phyloP scores from a whole-genome alignment of 352 stramenopile species.

The Pythium sp. region DNA sequence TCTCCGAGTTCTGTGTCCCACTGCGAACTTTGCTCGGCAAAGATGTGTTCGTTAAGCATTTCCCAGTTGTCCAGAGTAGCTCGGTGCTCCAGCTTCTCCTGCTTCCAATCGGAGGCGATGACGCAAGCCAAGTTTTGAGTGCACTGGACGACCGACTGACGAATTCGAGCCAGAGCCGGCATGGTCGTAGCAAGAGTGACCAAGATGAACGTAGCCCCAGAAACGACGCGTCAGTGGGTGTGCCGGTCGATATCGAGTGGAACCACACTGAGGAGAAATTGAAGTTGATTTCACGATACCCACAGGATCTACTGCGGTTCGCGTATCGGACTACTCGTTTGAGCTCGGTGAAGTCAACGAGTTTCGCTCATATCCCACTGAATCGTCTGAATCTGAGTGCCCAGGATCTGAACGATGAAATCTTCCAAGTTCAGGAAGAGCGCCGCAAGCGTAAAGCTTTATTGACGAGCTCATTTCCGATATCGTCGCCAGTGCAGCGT shows the following conservation, averaged over 20 bases:
- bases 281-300: constrained; percentile 12
- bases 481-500: constrained; percentile 7
- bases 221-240: background rate
- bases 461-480: background rate
- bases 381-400: constrained; percentile 34
- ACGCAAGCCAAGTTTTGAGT: constrained; percentile 6
- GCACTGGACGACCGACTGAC: constrained; percentile 6
- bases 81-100: constrained; percentile 69
- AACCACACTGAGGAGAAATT: constrained; percentile 1
- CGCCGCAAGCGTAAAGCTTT: constrained; percentile 31
- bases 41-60: constrained; percentile 47
- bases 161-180: background rate
- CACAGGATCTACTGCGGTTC: constrained; percentile 46
- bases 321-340: constrained; percentile 54
- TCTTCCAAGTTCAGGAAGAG: constrained; percentile 49
- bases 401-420: constrained; percentile 54
- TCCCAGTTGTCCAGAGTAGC: constrained; percentile 51
- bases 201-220: background rate
- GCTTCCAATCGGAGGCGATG: constrained; percentile 38
- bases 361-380: constrained; percentile 56
- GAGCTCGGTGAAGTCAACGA: constrained; percentile 54
- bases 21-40: constrained; percentile 50
- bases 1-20: constrained; percentile 64
- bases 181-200: background rate
- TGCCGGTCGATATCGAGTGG: constrained; percentile 4